These are phyloP conservation scores for Megacollybia marginata DNA, from an alignment of 768 basidiomycete species.

Conservation along the genomic window DNA sequence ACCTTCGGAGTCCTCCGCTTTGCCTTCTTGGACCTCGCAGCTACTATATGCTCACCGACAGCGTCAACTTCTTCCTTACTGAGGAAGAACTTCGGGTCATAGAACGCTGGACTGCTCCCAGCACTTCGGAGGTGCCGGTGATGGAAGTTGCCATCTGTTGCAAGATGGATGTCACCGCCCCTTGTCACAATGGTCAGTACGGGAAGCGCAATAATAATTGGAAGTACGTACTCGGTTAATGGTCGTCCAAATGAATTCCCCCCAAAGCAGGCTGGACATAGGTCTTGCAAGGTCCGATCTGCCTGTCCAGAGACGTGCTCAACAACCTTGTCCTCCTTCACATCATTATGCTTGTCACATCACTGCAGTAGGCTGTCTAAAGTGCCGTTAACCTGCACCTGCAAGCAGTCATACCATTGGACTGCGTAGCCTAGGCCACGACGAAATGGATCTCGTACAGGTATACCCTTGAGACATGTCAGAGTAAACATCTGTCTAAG, in stretches of 20 bases:
- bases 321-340: no score
- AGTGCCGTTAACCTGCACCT: no score
- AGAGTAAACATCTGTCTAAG: no score
- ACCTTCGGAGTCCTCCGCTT: neutral
- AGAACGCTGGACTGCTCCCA: neutral
- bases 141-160: neutral
- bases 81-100: neutral
- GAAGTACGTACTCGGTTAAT: neutral
- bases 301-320: no score
- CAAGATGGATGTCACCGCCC: neutral
- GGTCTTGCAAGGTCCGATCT: neutral
- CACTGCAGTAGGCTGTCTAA: no score
- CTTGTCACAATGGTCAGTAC: neutral
- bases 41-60: neutral
- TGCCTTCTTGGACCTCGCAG: neutral
- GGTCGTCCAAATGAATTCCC: neutral
- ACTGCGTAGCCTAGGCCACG: no score
- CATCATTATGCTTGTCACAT: no score
- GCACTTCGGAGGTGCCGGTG: neutral
- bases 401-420: no score
- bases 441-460: no score
- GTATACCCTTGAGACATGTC: no score
- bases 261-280: slow-evolving; percentile 5
- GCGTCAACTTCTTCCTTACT: neutral
- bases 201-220: neutral